Base-by-base conservation (phyloP, 164 flowering plant genomes). In the Euptelea pleiosperma region DNA sequence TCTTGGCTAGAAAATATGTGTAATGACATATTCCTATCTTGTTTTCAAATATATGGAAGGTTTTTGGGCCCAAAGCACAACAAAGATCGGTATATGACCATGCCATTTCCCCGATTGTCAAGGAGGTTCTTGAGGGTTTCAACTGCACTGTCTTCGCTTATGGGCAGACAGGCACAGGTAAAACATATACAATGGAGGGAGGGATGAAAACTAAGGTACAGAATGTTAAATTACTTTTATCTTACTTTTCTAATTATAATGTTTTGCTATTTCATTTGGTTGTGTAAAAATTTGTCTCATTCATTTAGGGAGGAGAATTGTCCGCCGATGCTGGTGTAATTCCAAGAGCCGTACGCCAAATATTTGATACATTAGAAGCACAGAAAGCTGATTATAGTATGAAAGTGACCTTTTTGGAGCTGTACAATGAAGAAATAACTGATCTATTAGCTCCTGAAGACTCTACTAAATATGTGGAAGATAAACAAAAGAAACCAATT, bases 151-250 rank as follows among this genome's bases (percentile, higher is more conserved):
- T 87, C 40, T 91, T 87, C 73, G 97, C 96, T 1, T 84, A 87
- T 65, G 96, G 96, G 26, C 97, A 87, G 65, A 87, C 95, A 12
- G 94, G 96, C 44, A 86, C 91, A 1, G 94, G 96, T 8, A 89
- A 86, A 77, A 87, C 92, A n/a, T 89, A 89, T 46, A 89, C 96
- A 33, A 89, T 86, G 96, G 96, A 86, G 63, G 96, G 95, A n/a
- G 90, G 81, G 25, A 74, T 76, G 77, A 80, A 77, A 69, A 78
- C 59, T 21, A 82, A 85, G 93, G 93, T 84, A 73, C 35, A 16
- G 29, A 34, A 24, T 43, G 40, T 29, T 19, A 11, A 18, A 15
- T 39, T 39, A 24, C 12, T 31, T 10, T 28, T 2, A 6, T 44
- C 21, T 58, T 19, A 8, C 8, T 33, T 42, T 36, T n/a, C 26